A percentile compares a stretch with the other conserved stretches of the same genome.
phyloP scores from a whole-genome alignment of 768 basidiomycete species.

The Podaxis sp. region DNA sequence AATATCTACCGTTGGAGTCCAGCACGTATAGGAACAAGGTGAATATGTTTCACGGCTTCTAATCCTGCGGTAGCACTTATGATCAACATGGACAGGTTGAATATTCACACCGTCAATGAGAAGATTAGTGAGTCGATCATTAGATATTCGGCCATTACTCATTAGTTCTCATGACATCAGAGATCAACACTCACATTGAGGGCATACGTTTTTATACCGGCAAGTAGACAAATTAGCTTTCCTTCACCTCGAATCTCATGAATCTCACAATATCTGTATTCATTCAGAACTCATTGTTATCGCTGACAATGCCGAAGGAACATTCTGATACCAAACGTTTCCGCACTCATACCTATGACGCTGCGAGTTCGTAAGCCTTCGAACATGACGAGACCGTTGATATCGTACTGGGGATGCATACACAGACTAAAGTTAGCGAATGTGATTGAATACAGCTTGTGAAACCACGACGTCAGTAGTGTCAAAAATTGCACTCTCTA shows the following conservation, averaged over 20 bases:
- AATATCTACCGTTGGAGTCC: conserved; percentile 30
- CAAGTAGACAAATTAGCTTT: neutral
- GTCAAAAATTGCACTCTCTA: neutral
- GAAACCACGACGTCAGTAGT: neutral
- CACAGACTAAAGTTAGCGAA: neutral
- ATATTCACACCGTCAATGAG: conserved; percentile 27
- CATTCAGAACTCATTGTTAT: conserved; percentile 4
- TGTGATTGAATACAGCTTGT: neutral
- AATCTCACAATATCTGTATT: neutral
- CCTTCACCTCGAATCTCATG: neutral
- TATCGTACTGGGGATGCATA: neutral
- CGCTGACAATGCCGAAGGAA: neutral
- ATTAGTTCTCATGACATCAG: conserved; percentile 5
- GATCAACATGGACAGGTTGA: conserved; percentile 14
- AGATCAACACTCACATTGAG: conserved; percentile 23
- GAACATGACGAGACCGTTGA: neutral
- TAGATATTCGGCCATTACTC: neutral
- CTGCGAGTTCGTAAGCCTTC: neutral
- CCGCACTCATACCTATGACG: neutral
- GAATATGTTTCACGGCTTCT: neutral
- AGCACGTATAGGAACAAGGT: conserved; percentile 23
- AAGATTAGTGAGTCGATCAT: conserved; percentile 21
- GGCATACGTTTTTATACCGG: conserved; percentile 27
- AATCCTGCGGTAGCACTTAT: neutral
- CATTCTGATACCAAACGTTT: neutral